Evolutionary conservation across 495 filamentous ascomycete genomes (phyloP), one percentile per base, ranked within the genome.

Genomic region (Podospora australis): DNA sequence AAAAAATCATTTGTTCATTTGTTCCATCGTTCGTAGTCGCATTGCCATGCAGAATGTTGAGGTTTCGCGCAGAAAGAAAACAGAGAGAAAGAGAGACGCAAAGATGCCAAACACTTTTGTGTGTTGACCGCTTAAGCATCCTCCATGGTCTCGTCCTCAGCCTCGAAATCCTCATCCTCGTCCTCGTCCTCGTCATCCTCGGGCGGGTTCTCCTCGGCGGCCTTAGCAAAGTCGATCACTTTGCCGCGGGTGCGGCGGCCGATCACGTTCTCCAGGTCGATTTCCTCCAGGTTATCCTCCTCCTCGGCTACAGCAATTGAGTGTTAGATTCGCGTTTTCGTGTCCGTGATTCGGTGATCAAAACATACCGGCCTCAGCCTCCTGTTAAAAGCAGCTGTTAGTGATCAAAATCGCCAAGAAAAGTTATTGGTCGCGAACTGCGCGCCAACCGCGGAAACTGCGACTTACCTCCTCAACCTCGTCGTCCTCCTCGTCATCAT

Each of bases 201-300:
- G 29, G 74, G 73, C 10, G 82, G 83, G 43, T 77, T 74, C 62
- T 81, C 76, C 57, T 79, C 67, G n/a, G 83, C 84, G 8, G 86
- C 86, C 65, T 89, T 84, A 54, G 81, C 83, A 63, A 83, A 94
- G 72, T 95, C 83, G 54, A 94, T 88, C 62, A 84, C 84, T 35
- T 69, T 70, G 54, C 87, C 84, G 55, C 92, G 90, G 30, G 92
- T 98, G 65, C 92, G 90, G 34, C 84, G 78, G 60, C 86, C 86
- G 60, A 97, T 81, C 70, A 97, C 96, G 75, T 96, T 96, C 55
- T 78, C 76, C 29, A 78, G 68, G 63, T 94, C 88, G 65, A 97
- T 94, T 65, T 89, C 90, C 64, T 90, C 86, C 71, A 96, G 81
- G 68, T 87, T 82, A 57, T 92, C 88, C 8, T 83, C 79, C 41